These are phyloP conservation scores for Anthoceros angustus DNA, from an alignment of 225 moss, liverwort and hornwort genomes.

Conservation along the genomic window DNA sequence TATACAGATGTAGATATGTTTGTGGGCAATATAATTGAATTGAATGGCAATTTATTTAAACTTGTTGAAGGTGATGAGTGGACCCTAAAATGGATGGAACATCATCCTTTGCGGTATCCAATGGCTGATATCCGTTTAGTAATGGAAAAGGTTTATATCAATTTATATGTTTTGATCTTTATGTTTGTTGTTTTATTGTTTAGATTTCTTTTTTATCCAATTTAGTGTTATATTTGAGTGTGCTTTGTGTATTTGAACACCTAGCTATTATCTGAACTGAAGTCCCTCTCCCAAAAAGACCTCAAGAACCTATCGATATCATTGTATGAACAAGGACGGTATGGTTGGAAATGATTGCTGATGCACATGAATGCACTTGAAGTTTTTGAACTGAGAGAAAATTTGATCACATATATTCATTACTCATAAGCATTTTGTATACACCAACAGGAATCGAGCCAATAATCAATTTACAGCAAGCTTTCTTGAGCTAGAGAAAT, in stretches of 20 bases:
- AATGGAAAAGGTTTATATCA: neutral
- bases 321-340: no score
- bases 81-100: neutral
- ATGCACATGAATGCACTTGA: no score
- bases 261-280: no score
- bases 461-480: neutral
- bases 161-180: neutral
- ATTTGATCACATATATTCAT: no score
- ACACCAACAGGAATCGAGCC: neutral
- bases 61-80: neutral
- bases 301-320: no score
- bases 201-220: no score
- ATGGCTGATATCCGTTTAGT: neutral
- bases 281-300: no score
- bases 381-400: no score
- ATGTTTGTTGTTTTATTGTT: neutral
- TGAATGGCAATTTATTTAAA: neutral
- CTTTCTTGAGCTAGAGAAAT: neutral
- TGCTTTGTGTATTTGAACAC: neutral
- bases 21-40: neutral
- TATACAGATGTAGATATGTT: neutral
- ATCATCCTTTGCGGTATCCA: neutral
- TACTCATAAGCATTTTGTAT: no score
- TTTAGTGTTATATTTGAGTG: no score
- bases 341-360: no score